Evolutionary conservation across 768 basidiomycete species (phyloP).

Genomic region (Collybiopsis confluens): DNA sequence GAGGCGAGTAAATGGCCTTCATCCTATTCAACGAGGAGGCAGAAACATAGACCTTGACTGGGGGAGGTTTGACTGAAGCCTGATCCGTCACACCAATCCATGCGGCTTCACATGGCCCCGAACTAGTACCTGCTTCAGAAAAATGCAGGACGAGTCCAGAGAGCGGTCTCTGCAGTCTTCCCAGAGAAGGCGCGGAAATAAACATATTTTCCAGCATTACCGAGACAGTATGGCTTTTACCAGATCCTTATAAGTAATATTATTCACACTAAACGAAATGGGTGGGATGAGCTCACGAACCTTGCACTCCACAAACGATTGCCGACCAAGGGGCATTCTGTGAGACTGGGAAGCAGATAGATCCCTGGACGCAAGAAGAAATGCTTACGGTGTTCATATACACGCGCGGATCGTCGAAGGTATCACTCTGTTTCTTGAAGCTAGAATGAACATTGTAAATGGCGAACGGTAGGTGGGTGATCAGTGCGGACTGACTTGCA

Average conservation of each 20-base stretch:
- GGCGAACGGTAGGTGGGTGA: neutral
- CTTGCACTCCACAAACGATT: slow-evolving; percentile 72
- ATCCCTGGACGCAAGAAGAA: neutral
- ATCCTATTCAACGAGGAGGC: slow-evolving; percentile 58
- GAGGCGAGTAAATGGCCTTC: slow-evolving; percentile 48
- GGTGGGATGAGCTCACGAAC: slow-evolving; percentile 14
- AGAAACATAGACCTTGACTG: slow-evolving; percentile 53
- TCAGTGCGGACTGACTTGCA: slow-evolving; percentile 34
- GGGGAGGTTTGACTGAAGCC: slow-evolving; percentile 26
- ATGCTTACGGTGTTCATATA: slow-evolving; percentile 63
- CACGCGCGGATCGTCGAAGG: slow-evolving; percentile 43
- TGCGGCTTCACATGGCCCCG: slow-evolving; percentile 63
- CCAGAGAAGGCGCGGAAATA: slow-evolving; percentile 48
- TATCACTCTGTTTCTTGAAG: slow-evolving; percentile 26
- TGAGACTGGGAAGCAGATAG: neutral
- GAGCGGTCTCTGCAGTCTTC: slow-evolving; percentile 49
- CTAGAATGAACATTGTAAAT: slow-evolving; percentile 19
- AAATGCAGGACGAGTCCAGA: slow-evolving; percentile 66
- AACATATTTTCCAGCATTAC: slow-evolving; percentile 69
- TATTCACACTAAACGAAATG: neutral
- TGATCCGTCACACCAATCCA: slow-evolving; percentile 43
- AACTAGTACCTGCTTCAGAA: slow-evolving; percentile 57
- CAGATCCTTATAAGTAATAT: slow-evolving; percentile 41
- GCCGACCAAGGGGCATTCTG: slow-evolving; percentile 76
- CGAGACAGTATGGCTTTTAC: slow-evolving; percentile 71